These are phyloP conservation scores for Bretschneidera sinensis DNA, from an alignment of 345 rosid species.

Conservation along the genomic window DNA sequence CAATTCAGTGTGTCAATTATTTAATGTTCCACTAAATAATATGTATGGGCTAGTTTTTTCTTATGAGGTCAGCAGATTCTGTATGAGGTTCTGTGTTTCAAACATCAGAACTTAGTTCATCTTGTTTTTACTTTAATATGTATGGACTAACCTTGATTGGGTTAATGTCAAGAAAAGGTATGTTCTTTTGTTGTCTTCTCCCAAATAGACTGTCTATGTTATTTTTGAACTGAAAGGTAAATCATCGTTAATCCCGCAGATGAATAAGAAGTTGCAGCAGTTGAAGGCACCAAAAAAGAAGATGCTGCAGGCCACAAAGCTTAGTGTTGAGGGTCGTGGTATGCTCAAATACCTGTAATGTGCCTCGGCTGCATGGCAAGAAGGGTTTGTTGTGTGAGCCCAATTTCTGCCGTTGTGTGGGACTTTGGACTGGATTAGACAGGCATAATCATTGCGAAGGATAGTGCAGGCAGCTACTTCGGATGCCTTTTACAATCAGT, in stretches of 20 bases:
- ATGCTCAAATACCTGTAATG: constrained; percentile 85
- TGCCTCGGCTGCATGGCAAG: not conserved
- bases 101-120: not conserved
- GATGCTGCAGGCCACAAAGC: constrained; percentile 82
- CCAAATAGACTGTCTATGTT: no score
- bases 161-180: no score
- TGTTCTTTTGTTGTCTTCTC: no score
- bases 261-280: constrained; percentile 96
- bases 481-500: not conserved
- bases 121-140: not conserved
- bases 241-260: constrained; percentile 39
- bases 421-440: not conserved
- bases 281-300: constrained; percentile 93
- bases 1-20: not conserved
- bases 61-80: not conserved
- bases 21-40: not conserved
- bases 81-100: not conserved
- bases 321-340: constrained; percentile 96
- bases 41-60: not conserved
- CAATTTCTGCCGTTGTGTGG: not conserved
- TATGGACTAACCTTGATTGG: no score
- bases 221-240: not conserved
- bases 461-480: not conserved
- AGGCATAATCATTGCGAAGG: not conserved
- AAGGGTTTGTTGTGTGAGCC: not conserved